These are phyloP conservation scores for Orbilia oligospora DNA, from an alignment of 2,329 filamentous ascomycete species.

Conservation along the genomic window DNA sequence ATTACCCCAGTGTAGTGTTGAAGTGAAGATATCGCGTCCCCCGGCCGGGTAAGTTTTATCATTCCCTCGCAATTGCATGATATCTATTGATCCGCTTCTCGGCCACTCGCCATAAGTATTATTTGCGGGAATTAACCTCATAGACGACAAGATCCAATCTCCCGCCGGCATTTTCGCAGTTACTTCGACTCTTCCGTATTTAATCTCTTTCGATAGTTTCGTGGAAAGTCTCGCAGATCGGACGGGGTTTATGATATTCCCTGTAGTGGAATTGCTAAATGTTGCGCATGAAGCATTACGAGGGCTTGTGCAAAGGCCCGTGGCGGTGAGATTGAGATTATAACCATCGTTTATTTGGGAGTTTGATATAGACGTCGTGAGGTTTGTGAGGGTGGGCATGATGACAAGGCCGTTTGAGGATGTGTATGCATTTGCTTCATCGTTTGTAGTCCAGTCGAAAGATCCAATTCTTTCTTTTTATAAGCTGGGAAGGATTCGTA, in stretches of 20 bases:
- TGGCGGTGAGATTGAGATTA: slow-evolving; percentile 69
- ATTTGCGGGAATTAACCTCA: slow-evolving; percentile 71
- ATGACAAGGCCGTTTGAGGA: slow-evolving; percentile 71
- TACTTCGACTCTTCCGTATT: slow-evolving; percentile 72
- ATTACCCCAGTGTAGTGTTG: slow-evolving; percentile 71
- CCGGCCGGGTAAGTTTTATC: slow-evolving; percentile 65
- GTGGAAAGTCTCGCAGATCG: slow-evolving; percentile 71
- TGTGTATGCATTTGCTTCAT: slow-evolving; percentile 70
- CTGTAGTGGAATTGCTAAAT: slow-evolving; percentile 68
- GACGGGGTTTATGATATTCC: slow-evolving; percentile 71
- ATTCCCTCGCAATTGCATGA: slow-evolving; percentile 71
- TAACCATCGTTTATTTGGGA: slow-evolving; percentile 65
- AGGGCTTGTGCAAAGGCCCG: slow-evolving; percentile 68
- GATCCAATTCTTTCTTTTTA: slow-evolving; percentile 67
- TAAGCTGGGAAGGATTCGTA: slow-evolving; percentile 65
- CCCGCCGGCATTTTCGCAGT: slow-evolving; percentile 71
- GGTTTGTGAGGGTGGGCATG: slow-evolving; percentile 70
- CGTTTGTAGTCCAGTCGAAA: slow-evolving; percentile 73
- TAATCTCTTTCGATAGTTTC: slow-evolving; percentile 69
- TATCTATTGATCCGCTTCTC: slow-evolving; percentile 72
- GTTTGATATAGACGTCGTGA: slow-evolving; percentile 70
- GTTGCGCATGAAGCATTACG: slow-evolving; percentile 66
- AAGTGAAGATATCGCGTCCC: slow-evolving; percentile 69
- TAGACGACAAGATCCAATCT: slow-evolving; percentile 72
- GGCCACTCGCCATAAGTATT: slow-evolving; percentile 71